phyloP scores from a whole-genome alignment of 163 green algal genomes.

The Scenedesmus sp. region DNA sequence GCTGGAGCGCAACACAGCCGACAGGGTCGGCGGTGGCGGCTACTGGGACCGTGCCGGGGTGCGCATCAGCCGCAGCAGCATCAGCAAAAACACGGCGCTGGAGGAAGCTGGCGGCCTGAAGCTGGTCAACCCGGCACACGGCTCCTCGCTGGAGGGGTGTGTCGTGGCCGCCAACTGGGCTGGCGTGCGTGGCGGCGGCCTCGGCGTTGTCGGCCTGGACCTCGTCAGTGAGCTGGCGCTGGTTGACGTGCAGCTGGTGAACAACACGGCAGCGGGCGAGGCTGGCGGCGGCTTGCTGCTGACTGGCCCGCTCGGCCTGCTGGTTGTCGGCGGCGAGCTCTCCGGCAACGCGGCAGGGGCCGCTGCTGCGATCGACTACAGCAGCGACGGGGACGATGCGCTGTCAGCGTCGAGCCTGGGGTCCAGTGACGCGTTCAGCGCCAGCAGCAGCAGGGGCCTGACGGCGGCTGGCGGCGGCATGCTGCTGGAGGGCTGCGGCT shows the following conservation, averaged over 20 bases:
- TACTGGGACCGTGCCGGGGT: conserved; percentile 21
- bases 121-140: conserved; percentile 41
- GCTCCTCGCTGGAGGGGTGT: neutral
- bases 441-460: neutral
- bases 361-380: conserved; percentile 1
- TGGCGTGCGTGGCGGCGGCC: conserved; percentile 34
- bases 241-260: neutral
- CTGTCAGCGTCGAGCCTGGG: neutral
- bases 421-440: neutral
- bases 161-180: conserved; percentile 30
- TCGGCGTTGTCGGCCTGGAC: conserved; percentile 20
- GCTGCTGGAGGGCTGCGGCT: conserved; percentile 38
- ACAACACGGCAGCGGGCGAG: conserved; percentile 48
- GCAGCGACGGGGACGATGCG: neutral
- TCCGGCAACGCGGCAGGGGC: conserved; percentile 48
- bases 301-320: conserved; percentile 30
- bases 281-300: conserved; percentile 36
- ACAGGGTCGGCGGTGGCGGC: conserved; percentile 34
- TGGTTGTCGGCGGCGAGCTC: conserved; percentile 33
- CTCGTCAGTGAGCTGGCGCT: conserved; percentile 24
- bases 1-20: conserved; percentile 46
- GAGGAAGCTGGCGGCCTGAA: conserved; percentile 44
- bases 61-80: neutral
- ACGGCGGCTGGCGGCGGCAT: conserved; percentile 22
- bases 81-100: conserved; percentile 40